Percentiles rank a stretch among this genome's conserved stretches.
Evolutionary conservation across 116 monocot genomes (phyloP).

Genomic region (Phalaenopsis hybrid): DNA sequence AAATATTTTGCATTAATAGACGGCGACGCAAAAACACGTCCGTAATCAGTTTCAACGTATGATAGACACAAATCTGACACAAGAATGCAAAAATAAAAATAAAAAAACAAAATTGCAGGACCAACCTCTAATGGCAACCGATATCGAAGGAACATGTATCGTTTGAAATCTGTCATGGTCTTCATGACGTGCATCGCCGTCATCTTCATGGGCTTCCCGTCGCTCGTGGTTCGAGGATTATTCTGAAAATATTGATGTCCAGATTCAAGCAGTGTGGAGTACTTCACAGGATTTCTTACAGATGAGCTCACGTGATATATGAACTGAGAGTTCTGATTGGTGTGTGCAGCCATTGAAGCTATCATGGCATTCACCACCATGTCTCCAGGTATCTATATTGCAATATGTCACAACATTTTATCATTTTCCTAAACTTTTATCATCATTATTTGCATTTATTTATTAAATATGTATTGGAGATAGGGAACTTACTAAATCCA

Average conservation of each 20-base stretch:
- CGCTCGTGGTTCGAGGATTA: conserved; percentile 10
- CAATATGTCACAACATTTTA: no score
- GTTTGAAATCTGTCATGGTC: conserved; percentile 7
- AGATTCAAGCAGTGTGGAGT: neutral
- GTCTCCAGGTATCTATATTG: conserved; percentile 28
- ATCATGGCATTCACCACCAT: conserved; percentile 46
- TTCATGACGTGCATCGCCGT: conserved; percentile 11
- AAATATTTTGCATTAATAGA: no score
- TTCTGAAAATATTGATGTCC: conserved; percentile 15
- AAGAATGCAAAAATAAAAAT: neutral
- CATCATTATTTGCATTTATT: no score
- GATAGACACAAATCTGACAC: neutral
- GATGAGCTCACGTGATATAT: conserved; percentile 47
- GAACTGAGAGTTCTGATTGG: conserved; percentile 4
- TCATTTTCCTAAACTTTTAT: no score
- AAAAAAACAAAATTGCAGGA: neutral
- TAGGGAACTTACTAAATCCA: conserved; percentile 23
- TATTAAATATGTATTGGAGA: no score
- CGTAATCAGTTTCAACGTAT: no score
- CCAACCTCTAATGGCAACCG: neutral
- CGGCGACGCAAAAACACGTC: no score
- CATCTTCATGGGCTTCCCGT: conserved; percentile 14
- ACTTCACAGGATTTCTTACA: conserved; percentile 25
- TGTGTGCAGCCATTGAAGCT: conserved; percentile 16
- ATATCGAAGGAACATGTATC: conserved; percentile 14